Evolutionary conservation across 495 filamentous ascomycete genomes (phyloP), one percentile per base, ranked within the genome.

Genomic region (Bombardia bombarda): DNA sequence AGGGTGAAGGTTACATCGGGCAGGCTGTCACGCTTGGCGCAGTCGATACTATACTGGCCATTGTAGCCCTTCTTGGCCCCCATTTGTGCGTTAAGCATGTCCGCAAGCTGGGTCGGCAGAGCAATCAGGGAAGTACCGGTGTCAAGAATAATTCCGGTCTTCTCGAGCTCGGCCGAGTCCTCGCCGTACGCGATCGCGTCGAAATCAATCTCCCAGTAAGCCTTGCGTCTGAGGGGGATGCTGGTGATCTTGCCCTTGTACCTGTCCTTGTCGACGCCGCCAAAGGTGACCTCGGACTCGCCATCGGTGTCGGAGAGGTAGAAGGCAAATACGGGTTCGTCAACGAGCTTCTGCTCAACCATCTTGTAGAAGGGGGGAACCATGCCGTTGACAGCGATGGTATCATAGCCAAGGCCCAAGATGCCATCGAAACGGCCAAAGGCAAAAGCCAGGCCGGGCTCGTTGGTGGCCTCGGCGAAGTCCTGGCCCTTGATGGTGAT

Each of bases 191-290:
- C 78, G 68, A 99, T 90, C 34, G 86, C 72, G 56, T 97, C 84
- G 49, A 97, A 80, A 51, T 97, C 89, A 20, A 97, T 90, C 74
- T 99, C 93, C 93, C 93, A 99, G 77, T 99, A 99, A 30, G 93
- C 93, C 82, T 96, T 96, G 58, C 93, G 86, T 61, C 92, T 82
- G 49, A 99, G 79, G 37, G 90, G 90, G 50, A 99, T 88, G 59
- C 84, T 90, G 47, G 80, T 87, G 56, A 99, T 74, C 66, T 96
- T 82, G 52, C 93, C 93, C 23, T 74, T 82, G 74, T 87, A 97
- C 72, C 87, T 86, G 56, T 70, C 68, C 65, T 88, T 70, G 66
- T 97, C 81, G 43, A 96, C 72, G 57, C 93, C 93, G 66, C 93
- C 93, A 49, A 99, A 97, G 40, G 81, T 82, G 28, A 82, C 90